Evolutionary conservation across 495 filamentous ascomycete species (phyloP).

Genomic region (Penicilliopsis zonata): DNA sequence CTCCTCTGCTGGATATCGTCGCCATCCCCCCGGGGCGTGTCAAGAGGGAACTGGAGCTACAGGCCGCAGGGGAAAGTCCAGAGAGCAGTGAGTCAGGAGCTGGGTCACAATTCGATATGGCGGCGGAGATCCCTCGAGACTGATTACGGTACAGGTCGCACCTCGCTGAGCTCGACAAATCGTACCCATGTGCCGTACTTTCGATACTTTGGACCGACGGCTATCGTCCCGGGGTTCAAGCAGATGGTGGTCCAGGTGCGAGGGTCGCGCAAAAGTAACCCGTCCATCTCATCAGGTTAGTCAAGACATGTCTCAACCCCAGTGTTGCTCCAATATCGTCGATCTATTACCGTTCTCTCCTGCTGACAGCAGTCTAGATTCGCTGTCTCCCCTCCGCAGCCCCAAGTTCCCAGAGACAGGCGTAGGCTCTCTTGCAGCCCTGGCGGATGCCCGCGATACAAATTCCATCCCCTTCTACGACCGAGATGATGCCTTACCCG

Average conservation of each 20-base stretch:
- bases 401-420: slow-evolving; percentile 17
- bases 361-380: slow-evolving; percentile 21
- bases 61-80: slow-evolving; percentile 19
- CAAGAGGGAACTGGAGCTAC: slow-evolving; percentile 21
- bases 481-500: slow-evolving; percentile 49
- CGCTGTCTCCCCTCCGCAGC: slow-evolving; percentile 23
- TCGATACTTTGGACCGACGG: slow-evolving; percentile 77
- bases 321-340: no score
- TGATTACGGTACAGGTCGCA: slow-evolving; percentile 19
- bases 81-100: slow-evolving; percentile 24
- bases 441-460: slow-evolving; percentile 32
- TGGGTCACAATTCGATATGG: no score
- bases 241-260: slow-evolving; percentile 74
- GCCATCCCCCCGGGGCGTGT: slow-evolving; percentile 6
- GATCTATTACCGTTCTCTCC: no score
- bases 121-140: slow-evolving; percentile 1
- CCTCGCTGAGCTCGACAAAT: slow-evolving; percentile 25
- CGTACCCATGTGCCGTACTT: slow-evolving; percentile 74
- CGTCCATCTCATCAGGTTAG: slow-evolving; percentile 36
- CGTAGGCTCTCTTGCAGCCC: slow-evolving; percentile 11
- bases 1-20: not conserved
- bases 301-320: not conserved
- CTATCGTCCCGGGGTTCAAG: slow-evolving; percentile 85
- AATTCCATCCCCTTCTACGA: slow-evolving; percentile 74
- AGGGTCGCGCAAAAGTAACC: slow-evolving; percentile 35